Percentiles rank a stretch among this genome's conserved stretches.
Evolutionary conservation across 73 alveolate genomes (phyloP).

Genomic region (Paramecium primaurelia): DNA sequence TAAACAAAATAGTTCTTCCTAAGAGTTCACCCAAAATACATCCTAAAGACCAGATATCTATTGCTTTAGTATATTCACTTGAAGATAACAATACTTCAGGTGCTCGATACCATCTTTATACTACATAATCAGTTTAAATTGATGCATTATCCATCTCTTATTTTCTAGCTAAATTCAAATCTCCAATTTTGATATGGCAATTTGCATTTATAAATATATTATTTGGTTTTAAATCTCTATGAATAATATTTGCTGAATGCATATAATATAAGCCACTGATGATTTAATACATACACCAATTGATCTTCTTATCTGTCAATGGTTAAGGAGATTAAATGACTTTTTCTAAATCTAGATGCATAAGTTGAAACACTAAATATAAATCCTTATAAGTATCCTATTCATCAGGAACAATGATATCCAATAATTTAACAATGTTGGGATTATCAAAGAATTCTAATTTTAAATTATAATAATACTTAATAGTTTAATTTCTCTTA

Average conservation of each 20-base stretch:
- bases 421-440: constrained; percentile 70
- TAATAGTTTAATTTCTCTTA: constrained; percentile 83
- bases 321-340: constrained; percentile 70
- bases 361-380: constrained; percentile 78
- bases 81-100: constrained; percentile 86
- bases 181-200: constrained; percentile 58
- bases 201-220: constrained; percentile 54
- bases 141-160: constrained; percentile 25
- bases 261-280: constrained; percentile 56
- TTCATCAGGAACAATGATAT: constrained; percentile 84
- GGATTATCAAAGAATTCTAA: constrained; percentile 81
- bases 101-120: constrained; percentile 86
- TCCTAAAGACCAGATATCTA: constrained; percentile 87
- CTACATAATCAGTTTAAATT: constrained; percentile 76
- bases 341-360: constrained; percentile 89
- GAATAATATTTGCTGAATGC: constrained; percentile 66
- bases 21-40: constrained; percentile 84
- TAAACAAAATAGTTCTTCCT: constrained; percentile 87
- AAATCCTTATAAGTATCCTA: constrained; percentile 83
- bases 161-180: constrained; percentile 60
- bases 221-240: constrained; percentile 62
- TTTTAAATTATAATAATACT: not conserved
- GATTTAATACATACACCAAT: constrained; percentile 49
- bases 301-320: constrained; percentile 2
- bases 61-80: constrained; percentile 73